A percentile compares a stretch with the other conserved stretches of the same genome.
Conservation (phyloP, 257 asterid species). For the Solanum piurae region DNA sequence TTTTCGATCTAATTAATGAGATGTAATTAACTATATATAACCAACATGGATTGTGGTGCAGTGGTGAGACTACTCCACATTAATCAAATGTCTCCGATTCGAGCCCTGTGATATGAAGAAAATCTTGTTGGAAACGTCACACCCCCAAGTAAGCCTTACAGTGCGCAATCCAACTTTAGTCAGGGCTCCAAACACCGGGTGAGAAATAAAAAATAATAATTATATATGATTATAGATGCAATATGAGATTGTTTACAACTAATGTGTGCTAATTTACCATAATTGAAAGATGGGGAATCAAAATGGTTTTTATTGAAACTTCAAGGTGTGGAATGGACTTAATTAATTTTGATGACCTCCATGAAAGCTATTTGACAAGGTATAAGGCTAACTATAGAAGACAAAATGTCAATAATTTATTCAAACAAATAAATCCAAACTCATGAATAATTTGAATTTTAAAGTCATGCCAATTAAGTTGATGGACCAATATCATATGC, state of each 20-base stretch:
- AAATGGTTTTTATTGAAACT: background rate
- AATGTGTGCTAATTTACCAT: background rate
- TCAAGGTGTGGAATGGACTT: background rate
- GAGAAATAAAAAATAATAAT: too few species aligned
- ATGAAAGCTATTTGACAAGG: background rate
- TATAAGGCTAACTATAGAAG: background rate
- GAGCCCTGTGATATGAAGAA: background rate
- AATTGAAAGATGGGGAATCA: background rate
- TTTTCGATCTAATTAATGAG: background rate
- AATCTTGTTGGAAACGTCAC: too few species aligned
- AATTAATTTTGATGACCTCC: background rate
- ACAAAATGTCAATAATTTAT: background rate
- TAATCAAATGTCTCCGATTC: too few species aligned
- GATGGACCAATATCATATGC: background rate
- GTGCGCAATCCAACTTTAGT: background rate
- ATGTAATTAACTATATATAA: background rate
- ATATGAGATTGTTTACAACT: background rate
- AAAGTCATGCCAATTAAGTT: background rate
- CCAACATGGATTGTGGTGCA: too few species aligned
- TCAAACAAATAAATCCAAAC: background rate
- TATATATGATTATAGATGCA: background rate
- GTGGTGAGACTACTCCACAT: background rate
- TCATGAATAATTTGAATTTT: background rate
- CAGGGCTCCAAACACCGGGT: accelerated
- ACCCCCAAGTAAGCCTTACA: accelerated